Conservation (phyloP, 2,329 filamentous ascomycete genomes). For the Pseudogymnoascus sp. region DNA sequence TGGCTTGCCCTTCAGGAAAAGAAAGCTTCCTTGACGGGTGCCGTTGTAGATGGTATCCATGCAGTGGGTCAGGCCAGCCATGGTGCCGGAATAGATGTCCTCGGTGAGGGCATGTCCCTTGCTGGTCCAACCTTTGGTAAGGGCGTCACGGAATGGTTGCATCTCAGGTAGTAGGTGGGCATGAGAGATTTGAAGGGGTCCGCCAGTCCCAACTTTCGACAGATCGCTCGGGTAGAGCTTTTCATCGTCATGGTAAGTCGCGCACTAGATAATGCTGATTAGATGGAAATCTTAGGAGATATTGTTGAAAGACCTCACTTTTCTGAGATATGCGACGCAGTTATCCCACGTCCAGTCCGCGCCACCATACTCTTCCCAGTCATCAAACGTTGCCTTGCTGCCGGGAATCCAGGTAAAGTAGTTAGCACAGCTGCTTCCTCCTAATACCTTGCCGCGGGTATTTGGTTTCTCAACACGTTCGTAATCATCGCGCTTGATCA, state of each 20-base stretch:
- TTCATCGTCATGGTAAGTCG: conserved; percentile 50
- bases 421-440: conserved; percentile 52
- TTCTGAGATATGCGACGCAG: conserved; percentile 45
- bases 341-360: conserved; percentile 51
- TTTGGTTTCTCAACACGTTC: conserved; percentile 57
- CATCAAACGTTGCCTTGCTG: conserved; percentile 48
- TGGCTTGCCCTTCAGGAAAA: conserved; percentile 44
- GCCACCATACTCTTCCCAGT: conserved; percentile 40
- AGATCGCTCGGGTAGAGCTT: conserved; percentile 37
- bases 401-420: conserved; percentile 60
- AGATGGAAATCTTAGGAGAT: conserved; percentile 14
- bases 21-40: conserved; percentile 44
- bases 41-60: conserved; percentile 53
- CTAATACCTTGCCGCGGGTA: conserved; percentile 36
- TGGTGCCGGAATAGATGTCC: conserved; percentile 49
- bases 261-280: conserved; percentile 23
- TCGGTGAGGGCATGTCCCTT: conserved; percentile 45
- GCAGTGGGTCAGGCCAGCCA: conserved; percentile 47
- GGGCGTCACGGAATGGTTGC: conserved; percentile 42
- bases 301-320: conserved; percentile 24
- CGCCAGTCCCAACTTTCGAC: conserved; percentile 43
- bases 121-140: conserved; percentile 46
- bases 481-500: conserved; percentile 54
- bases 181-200: conserved; percentile 49
- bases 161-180: conserved; percentile 48